Evolutionary conservation across 1,139 yeast species (phyloP), one percentile per base, ranked within the genome.

Genomic region (Lodderomyces orthopsilosis): DNA sequence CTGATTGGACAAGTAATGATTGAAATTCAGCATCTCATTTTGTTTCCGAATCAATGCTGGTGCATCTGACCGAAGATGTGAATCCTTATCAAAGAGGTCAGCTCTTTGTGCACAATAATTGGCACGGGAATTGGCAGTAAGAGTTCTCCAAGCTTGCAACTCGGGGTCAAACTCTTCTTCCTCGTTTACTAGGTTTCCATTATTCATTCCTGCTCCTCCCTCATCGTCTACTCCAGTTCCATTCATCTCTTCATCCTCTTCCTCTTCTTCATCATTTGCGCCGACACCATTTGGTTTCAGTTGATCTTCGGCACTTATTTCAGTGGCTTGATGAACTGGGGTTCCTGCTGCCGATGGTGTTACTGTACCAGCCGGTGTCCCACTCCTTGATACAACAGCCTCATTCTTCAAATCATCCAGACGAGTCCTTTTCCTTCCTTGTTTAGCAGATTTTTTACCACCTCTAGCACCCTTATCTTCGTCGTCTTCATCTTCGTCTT

Each of bases 121-220:
- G 7, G 94, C 88, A 46, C 96, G 70, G 0, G 87, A 78, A 48
- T 84, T 85, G 0, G 96, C 87, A 1, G 95, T 88, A 17, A 85
- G 62, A 10, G 80, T 78, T 53, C 85, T 85, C 96, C 96, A 90
- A 0, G 89, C 81, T 45, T 85, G 85, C 40, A 81, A 62, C 56
- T 87, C 94, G 27, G 83, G 73, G 55, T 83, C 83, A 46, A 70
- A 65, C 40, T 69, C 86, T 48, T 81, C 85, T 40, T 74, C 81
- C 42, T 78, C 80, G 14, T 42, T 61, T 23, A 52, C 53, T 14
- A 57, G 65, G 32, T 56, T 61, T 7, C 59, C 65, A 27, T 42
- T 42, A 8, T 43, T 46, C n/a, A 43, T 46, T 14, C 42, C 46
- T 17, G 57, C 65, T 6, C 54, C 64, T 26, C 62, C 70, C 6